Evolutionary conservation across 768 basidiomycete species (phyloP), one percentile per base, ranked within the genome.

Genomic region (Chlorophyllum brunneum): DNA sequence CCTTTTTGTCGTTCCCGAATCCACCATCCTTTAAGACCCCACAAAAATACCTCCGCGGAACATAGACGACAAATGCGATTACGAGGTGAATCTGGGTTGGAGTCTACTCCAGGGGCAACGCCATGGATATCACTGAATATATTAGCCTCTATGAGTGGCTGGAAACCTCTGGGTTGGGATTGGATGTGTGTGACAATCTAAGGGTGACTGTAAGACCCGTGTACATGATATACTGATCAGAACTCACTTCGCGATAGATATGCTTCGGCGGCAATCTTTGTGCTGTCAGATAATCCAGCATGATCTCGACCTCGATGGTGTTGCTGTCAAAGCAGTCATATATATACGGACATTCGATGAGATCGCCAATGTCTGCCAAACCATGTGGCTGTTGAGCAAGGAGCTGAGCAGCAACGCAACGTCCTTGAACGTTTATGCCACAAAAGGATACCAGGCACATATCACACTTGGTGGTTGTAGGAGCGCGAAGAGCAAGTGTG

Each of bases 1-100:
- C 85, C 88, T 59, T 83, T 86, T 67, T 73, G 76, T 24, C 89
- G 79, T 66, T 92, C 88, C 44, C 85, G 72, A 29, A 91, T 69
- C 88, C 90, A 92, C 89, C 89, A 92, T 33, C 85, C 87, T 55
- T 76, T 81, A 38, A 92, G 61, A 9, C 89, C 89, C 73, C 82
- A 88, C 2, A 91, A 70, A 15, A 92, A 71, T 2, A 90, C 77
- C 63, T 91, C 88, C 0, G 82, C 74, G 1, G 90, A 86, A 62
- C 89, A 92, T 36, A 80, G 66, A 56, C 89, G 72, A 62, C 89
- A 92, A 37, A 85, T 80, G 42, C 72, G 77, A 40, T 65, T 74
- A 20, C 84, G 78, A n/a, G 85, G 80, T 2, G 79, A 75, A 22
- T 74, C 73, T 2, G 82, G 75, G 48, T 81, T 75, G 2, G 78